Conservation (phyloP, 108 stramenopile species). For the Conticribra weissflogii region DNA sequence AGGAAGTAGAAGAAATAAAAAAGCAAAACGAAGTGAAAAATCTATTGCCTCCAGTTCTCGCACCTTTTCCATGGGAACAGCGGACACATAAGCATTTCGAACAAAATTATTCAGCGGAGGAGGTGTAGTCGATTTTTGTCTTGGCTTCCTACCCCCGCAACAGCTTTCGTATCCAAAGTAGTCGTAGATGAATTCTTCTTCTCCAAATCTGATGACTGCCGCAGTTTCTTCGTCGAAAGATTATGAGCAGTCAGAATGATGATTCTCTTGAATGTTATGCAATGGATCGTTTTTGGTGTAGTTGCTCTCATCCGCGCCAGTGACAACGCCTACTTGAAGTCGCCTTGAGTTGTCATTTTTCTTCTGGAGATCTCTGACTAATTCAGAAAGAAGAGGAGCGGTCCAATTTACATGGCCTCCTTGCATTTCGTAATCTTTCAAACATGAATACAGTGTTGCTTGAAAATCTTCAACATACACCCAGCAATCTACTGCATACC, state of each 20-base stretch:
- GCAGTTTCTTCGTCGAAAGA: slow-evolving; percentile 7
- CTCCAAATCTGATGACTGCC: not conserved
- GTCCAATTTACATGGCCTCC: slow-evolving; percentile 19
- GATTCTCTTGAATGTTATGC: not conserved
- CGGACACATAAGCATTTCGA: too few relatives aligned
- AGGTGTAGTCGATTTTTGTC: not conserved
- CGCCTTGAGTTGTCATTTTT: slow-evolving; percentile 1
- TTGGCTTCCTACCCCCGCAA: slow-evolving; percentile 1
- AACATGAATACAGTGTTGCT: slow-evolving; percentile 7
- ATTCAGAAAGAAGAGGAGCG: not conserved
- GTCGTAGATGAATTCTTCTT: not conserved
- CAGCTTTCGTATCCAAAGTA: slow-evolving; percentile 5
- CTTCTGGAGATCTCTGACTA: not conserved
- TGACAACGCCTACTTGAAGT: not conserved
- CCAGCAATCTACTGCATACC: slow-evolving; percentile 12
- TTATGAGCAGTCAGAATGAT: slow-evolving; percentile 5
- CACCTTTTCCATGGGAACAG: too few relatives aligned
- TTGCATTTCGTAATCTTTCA: slow-evolving; percentile 11
- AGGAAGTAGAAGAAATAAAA: too few relatives aligned
- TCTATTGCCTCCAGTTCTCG: too few relatives aligned
- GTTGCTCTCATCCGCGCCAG: not conserved
- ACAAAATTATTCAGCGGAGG: too few relatives aligned
- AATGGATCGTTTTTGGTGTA: slow-evolving; percentile 21
- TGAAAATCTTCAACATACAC: slow-evolving; percentile 13
- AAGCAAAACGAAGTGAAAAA: too few relatives aligned